These are phyloP conservation scores for Cladosporium sp. DNA, from an alignment of 2,329 filamentous ascomycete species.

Conservation along the genomic window DNA sequence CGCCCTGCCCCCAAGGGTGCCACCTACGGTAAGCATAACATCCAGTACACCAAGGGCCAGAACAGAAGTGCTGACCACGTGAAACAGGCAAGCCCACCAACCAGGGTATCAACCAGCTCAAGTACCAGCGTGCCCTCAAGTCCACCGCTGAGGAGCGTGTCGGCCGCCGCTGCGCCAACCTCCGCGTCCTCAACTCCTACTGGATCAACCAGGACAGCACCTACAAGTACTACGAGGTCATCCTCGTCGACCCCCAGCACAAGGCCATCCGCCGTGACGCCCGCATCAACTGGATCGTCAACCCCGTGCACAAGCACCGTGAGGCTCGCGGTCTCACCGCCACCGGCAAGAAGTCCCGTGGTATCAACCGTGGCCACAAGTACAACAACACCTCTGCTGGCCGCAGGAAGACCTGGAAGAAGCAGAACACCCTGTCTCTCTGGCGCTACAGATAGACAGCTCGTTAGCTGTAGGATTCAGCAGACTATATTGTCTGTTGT, in stretches of 20 bases:
- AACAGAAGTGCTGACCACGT: constrained; percentile 29
- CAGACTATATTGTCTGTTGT: constrained; percentile 8
- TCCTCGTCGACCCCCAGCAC: constrained; percentile 99
- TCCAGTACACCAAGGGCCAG: constrained; percentile 7
- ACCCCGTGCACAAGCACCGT: constrained; percentile 99
- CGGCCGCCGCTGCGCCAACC: constrained; percentile 96
- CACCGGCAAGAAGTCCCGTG: constrained; percentile 99
- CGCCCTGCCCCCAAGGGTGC: constrained; percentile 94
- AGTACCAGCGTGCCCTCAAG: constrained; percentile 99
- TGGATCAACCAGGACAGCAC: constrained; percentile 99
- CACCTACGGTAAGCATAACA: constrained; percentile 78
- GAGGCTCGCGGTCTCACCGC: constrained; percentile 95
- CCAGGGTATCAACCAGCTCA: constrained; percentile 99
- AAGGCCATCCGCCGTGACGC: constrained; percentile 99
- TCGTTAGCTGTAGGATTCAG: constrained; percentile 14
- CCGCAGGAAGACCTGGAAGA: constrained; percentile 99
- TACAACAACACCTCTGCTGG: constrained; percentile 99
- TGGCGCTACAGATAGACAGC: constrained; percentile 87
- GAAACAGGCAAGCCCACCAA: constrained; percentile 96
- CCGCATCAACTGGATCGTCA: constrained; percentile 99
- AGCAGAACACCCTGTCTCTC: constrained; percentile 98
- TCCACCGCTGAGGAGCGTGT: constrained; percentile 99
- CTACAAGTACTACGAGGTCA: constrained; percentile 99
- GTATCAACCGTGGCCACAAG: constrained; percentile 98
- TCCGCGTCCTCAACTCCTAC: constrained; percentile 99